Base-by-base conservation (phyloP, 2,329 filamentous ascomycete genomes). In the Alternaria panax region DNA sequence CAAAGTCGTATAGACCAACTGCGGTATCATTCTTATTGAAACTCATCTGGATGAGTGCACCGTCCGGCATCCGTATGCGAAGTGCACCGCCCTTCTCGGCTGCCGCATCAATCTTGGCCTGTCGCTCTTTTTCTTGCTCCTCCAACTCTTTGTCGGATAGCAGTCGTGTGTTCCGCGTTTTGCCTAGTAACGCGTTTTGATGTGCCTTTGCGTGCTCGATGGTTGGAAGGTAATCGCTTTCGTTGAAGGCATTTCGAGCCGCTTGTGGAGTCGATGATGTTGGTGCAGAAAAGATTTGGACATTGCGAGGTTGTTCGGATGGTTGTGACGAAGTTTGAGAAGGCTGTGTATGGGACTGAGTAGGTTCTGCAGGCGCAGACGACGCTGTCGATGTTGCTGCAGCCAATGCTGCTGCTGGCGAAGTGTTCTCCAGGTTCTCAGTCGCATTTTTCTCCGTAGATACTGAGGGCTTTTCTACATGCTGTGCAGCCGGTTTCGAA, bases 1-100 rank as follows among this genome's bases (percentile, higher is more conserved):
- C 91, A 64, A 90, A 92, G 14, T 83, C 81, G 78, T 98, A 92
- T 2, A 99, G 81, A 51, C 86, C 85, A 3, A 85, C 83, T 1
- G 89, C 90, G 0, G 91, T 92, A 53, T 93, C 89, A 1, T 82
- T 76, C 20, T 87, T 87, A 1, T 83, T 85, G 66, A 96, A 88
- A n/a, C 84, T 85, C 80, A 89, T 89, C 51, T 92, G 87, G 30
- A 93, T 87, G 53, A 89, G 88, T 57, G 88, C 91, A 68, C 93
- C 91, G 74, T 98, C 93, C 0, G 94, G 94, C 68, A 97, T 93
- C 25, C 93, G 90, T 48, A 97, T 86, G 65, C 91, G 92, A 64
- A 98, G 84, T 27, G 87, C 85, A 30, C 96, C 86, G 30, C 87
- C 86, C 41, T 72, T 75, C 22, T 75, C 65, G 51, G 86, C 87